A percentile compares a stretch with the other conserved stretches of the same genome.
Evolutionary conservation across 768 basidiomycete species (phyloP).

Genomic region (Solioccasus polychromus): DNA sequence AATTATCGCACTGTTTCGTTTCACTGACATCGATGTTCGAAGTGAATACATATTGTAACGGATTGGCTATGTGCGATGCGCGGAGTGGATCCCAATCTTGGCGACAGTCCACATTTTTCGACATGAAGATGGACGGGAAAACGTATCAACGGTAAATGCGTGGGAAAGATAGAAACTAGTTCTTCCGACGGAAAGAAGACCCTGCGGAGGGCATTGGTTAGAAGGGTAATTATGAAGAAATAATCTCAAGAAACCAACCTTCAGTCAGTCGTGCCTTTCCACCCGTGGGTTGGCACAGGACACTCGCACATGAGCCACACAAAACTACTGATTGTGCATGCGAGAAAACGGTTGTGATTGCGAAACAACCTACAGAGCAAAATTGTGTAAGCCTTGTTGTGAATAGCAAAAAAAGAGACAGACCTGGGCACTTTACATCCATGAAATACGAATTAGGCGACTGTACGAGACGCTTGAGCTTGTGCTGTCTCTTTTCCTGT

Average conservation of each 20-base stretch:
- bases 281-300: conserved; percentile 97
- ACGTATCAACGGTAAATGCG: background rate
- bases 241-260: conserved; percentile 53
- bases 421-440: conserved; percentile 99
- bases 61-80: conserved; percentile 4
- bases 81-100: conserved; percentile 8
- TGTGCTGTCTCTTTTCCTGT: conserved; percentile 87
- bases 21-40: background rate
- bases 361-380: conserved; percentile 75
- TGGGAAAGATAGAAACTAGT: conserved; percentile 40
- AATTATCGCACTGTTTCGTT: no score
- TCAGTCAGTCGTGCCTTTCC: conserved; percentile 98
- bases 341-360: conserved; percentile 97
- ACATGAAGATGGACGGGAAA: conserved; percentile 3
- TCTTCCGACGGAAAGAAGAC: conserved; percentile 97
- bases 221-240: background rate
- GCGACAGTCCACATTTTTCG: conserved; percentile 14
- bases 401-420: conserved; percentile 26
- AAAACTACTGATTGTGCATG: conserved; percentile 97
- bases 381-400: background rate
- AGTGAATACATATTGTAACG: conserved; percentile 10
- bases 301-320: conserved; percentile 88
- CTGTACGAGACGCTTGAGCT: conserved; percentile 99
- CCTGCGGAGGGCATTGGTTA: conserved; percentile 46
- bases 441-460: conserved; percentile 99